Percentiles rank a stretch among this genome's conserved stretches.
These are phyloP conservation scores for Bothriochloa decipiens DNA, from an alignment of 176 grass and related monocot genomes.

Conservation along the genomic window DNA sequence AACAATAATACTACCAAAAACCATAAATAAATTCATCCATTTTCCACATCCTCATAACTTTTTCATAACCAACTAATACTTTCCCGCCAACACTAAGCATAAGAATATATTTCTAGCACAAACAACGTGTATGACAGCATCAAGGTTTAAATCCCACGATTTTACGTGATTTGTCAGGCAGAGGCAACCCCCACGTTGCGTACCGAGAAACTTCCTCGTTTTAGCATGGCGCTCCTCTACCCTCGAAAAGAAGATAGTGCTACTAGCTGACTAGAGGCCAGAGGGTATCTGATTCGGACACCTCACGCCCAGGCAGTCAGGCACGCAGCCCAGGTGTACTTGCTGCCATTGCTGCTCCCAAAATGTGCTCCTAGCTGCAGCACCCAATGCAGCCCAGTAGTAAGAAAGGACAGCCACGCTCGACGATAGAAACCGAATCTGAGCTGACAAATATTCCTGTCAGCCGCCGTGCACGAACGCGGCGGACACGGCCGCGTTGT, in stretches of 20 bases:
- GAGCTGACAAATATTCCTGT: constrained; percentile 9
- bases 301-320: too few species aligned
- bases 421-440: not conserved
- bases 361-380: not conserved
- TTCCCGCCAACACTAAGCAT: not conserved
- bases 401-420: not conserved
- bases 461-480: not conserved
- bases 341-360: not conserved
- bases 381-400: not conserved
- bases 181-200: not conserved
- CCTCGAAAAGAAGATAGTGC: too few species aligned
- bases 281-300: too few species aligned
- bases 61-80: not conserved
- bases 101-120: not conserved
- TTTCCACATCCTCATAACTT: too few species aligned
- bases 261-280: too few species aligned
- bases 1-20: too few species aligned
- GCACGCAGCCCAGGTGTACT: not conserved
- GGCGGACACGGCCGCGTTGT: constrained; percentile 16
- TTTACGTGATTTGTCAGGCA: not conserved
- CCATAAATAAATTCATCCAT: too few species aligned
- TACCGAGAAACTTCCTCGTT: constrained; percentile 17
- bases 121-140: not conserved
- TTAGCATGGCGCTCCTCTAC: not conserved
- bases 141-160: not conserved